Evolutionary conservation across 192 early-diverging fungal species (phyloP).

Genomic region (Mortierella alpina): DNA sequence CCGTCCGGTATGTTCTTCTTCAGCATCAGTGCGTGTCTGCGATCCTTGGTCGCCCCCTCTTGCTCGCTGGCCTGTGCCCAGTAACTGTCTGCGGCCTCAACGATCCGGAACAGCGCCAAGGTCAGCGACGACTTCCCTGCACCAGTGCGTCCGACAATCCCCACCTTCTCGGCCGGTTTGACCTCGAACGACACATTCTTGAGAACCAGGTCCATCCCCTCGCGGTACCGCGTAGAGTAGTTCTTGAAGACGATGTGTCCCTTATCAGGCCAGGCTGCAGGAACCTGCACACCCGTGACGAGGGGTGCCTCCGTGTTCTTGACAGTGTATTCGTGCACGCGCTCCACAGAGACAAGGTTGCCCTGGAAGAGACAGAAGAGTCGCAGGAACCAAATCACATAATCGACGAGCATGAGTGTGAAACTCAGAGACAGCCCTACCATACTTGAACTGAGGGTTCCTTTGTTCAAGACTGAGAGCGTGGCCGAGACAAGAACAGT

Average conservation of each 20-base stretch:
- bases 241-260: conserved; percentile 62
- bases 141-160: conserved; percentile 69
- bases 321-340: conserved; percentile 81
- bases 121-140: conserved; percentile 77
- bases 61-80: conserved; percentile 15
- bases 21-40: background rate
- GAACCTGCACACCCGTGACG: conserved; percentile 43
- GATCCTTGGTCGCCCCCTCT: background rate
- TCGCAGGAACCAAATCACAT: background rate
- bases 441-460: conserved; percentile 69
- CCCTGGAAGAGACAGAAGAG: conserved; percentile 81
- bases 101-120: conserved; percentile 74
- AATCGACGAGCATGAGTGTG: too few species aligned
- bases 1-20: too few species aligned
- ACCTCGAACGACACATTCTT: conserved; percentile 59
- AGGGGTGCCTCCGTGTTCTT: conserved; percentile 82
- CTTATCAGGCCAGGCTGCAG: conserved; percentile 61
- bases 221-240: conserved; percentile 65
- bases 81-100: conserved; percentile 62
- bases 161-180: conserved; percentile 65
- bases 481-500: conserved; percentile 70
- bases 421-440: conserved; percentile 80
- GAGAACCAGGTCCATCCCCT: conserved; percentile 56
- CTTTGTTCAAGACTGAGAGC: conserved; percentile 57
- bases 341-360: conserved; percentile 82